phyloP scores from a whole-genome alignment of 306 rosid species.

The Vigna nakashimae region DNA sequence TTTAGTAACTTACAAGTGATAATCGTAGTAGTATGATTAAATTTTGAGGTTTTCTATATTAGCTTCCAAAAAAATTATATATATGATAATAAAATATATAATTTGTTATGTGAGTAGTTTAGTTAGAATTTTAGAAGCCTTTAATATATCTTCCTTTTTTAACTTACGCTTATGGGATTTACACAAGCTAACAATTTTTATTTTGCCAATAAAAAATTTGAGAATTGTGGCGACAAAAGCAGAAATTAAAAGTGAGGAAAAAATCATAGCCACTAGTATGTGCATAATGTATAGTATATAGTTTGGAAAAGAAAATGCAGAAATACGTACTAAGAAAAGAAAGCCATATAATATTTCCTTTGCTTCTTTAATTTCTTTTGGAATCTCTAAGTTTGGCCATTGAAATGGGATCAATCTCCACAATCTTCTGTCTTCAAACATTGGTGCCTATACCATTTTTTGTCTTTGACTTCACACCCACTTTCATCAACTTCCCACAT shows the following conservation, averaged over 20 bases:
- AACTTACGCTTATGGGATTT: too few species aligned
- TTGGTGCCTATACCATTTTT: slow-evolving; percentile 8
- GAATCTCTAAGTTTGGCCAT: slow-evolving; percentile 44
- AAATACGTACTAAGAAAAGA: slow-evolving; percentile 1
- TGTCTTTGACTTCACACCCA: slow-evolving; percentile 46
- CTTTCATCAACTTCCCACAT: slow-evolving; percentile 5
- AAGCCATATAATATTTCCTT: slow-evolving; percentile 23
- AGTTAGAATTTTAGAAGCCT: too few species aligned
- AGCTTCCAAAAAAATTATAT: too few species aligned
- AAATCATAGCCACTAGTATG: not conserved
- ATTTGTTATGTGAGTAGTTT: too few species aligned
- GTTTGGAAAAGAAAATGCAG: not conserved
- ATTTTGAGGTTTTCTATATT: too few species aligned
- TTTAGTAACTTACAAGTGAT: too few species aligned
- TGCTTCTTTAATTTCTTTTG: slow-evolving; percentile 43
- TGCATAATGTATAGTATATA: not conserved
- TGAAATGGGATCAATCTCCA: slow-evolving; percentile 50
- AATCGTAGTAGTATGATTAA: too few species aligned
- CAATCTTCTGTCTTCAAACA: slow-evolving; percentile 29
- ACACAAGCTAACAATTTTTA: too few species aligned
- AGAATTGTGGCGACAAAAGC: not conserved
- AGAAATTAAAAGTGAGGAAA: not conserved
- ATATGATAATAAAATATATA: too few species aligned
- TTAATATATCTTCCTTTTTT: too few species aligned
- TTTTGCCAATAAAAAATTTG: too few species aligned